Conservation (phyloP, 148 eudicot species). For the Polygonum aviculare region DNA sequence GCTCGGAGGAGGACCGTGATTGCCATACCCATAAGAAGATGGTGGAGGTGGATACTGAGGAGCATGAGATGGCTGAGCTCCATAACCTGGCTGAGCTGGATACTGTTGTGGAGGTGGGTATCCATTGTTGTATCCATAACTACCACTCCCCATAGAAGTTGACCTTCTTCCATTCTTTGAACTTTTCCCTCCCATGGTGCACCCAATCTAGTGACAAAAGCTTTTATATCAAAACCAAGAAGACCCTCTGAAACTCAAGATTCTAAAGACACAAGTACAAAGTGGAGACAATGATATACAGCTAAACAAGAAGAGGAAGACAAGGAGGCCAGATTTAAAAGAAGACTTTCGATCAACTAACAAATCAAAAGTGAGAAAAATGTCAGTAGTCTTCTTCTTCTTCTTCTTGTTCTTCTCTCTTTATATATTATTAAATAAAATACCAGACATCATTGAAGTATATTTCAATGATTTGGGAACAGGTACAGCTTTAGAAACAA, state of each 20-base stretch:
- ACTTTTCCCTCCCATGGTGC: conserved; percentile 17
- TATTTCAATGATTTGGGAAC: not conserved
- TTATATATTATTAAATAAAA: not conserved
- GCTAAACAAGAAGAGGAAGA: not conserved
- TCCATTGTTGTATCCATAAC: conserved; percentile 12
- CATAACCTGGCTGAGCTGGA: not conserved
- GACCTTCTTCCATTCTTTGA: conserved; percentile 15
- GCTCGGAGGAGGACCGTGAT: conserved; percentile 3
- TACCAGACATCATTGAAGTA: not conserved
- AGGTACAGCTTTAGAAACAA: not conserved
- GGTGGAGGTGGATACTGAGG: conserved; percentile 12
- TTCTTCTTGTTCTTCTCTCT: too few relatives aligned
- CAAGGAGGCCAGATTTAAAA: not conserved
- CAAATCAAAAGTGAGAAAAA: not conserved
- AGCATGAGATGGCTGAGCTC: conserved; percentile 17
- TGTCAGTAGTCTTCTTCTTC: not conserved
- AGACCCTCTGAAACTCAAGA: not conserved
- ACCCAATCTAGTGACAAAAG: not conserved
- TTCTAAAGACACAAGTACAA: conserved; percentile 1
- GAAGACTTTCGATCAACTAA: conserved; percentile 6
- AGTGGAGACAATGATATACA: not conserved
- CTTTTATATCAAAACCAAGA: not conserved
- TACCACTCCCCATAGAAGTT: conserved; percentile 6
- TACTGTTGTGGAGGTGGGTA: conserved; percentile 9
- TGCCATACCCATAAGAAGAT: conserved; percentile 6